These are phyloP conservation scores for Diaporthe humulicola DNA, from an alignment of 2,329 filamentous ascomycete genomes.

Conservation along the genomic window DNA sequence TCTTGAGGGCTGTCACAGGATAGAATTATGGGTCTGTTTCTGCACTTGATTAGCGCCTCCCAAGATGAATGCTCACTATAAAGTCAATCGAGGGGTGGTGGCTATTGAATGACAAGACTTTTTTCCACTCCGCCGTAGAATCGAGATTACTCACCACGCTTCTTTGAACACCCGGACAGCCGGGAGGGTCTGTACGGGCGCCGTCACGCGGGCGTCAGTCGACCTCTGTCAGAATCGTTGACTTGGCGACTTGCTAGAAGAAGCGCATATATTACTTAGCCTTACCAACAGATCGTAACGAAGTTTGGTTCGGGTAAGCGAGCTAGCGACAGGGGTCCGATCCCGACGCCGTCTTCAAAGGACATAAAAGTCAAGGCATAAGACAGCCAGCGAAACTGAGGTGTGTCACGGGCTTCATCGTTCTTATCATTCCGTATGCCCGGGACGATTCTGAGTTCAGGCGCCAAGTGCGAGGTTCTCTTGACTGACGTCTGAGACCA, in stretches of 20 bases:
- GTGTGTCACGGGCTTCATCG: neutral
- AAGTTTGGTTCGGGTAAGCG: neutral
- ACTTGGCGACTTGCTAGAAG: neutral
- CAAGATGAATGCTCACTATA: neutral
- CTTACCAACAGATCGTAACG: conserved; percentile 1
- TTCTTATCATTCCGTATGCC: conserved; percentile 24
- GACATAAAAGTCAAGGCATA: neutral
- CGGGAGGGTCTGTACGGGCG: neutral
- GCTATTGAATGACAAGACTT: neutral
- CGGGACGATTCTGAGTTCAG: conserved; percentile 3
- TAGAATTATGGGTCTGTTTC: neutral
- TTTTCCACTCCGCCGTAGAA: neutral
- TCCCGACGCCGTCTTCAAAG: neutral
- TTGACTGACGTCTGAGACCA: conserved; percentile 30
- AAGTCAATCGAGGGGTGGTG: neutral
- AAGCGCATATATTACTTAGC: neutral
- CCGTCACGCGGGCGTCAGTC: neutral
- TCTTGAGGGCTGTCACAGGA: neutral
- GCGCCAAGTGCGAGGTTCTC: conserved; percentile 25
- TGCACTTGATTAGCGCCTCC: neutral
- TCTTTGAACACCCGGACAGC: conserved; percentile 5
- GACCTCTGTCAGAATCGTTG: neutral
- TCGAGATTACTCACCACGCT: neutral
- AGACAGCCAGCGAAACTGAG: neutral
- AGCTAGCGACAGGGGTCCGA: neutral